These are phyloP conservation scores for Favolaschia claudopus DNA, from an alignment of 768 basidiomycete genomes.

Conservation along the genomic window DNA sequence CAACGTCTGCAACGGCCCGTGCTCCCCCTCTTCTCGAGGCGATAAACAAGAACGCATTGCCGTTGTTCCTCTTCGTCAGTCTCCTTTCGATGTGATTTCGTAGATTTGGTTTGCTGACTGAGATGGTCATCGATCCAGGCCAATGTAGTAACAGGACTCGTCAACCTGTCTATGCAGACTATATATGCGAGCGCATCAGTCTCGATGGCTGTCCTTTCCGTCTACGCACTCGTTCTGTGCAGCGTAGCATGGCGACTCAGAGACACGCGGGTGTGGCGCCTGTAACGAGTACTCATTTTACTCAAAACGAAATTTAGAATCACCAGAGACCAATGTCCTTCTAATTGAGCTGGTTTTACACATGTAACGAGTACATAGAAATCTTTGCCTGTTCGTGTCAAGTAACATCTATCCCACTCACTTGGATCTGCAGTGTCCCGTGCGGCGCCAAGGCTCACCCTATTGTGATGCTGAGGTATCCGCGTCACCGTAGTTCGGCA, in stretches of 20 bases:
- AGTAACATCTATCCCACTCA: too few species aligned
- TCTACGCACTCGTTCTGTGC: slow-evolving; percentile 68
- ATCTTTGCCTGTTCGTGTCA: too few species aligned
- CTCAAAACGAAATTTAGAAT: too few species aligned
- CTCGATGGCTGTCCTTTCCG: slow-evolving; percentile 68
- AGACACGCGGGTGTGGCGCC: slow-evolving; percentile 27
- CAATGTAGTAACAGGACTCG: slow-evolving; percentile 84
- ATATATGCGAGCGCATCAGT: slow-evolving; percentile 72
- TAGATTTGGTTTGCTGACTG: not conserved
- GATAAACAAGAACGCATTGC: slow-evolving; percentile 82
- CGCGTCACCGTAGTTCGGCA: too few species aligned
- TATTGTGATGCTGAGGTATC: too few species aligned
- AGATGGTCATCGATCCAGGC: slow-evolving; percentile 56
- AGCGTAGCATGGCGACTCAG: slow-evolving; percentile 65
- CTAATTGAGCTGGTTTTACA: too few species aligned
- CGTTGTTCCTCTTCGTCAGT: slow-evolving; percentile 83
- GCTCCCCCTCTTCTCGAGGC: slow-evolving; percentile 74
- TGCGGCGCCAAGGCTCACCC: too few species aligned
- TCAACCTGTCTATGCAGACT: slow-evolving; percentile 82
- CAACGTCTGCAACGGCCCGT: slow-evolving; percentile 12
- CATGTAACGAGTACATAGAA: too few species aligned
- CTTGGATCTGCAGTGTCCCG: too few species aligned
- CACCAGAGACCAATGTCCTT: too few species aligned
- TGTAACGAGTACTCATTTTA: not conserved
- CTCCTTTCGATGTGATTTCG: not conserved